A percentile compares a stretch with the other conserved stretches of the same genome.
phyloP scores from a whole-genome alignment of 1,139 yeast species.

The Sugiyamaella neomexicana region DNA sequence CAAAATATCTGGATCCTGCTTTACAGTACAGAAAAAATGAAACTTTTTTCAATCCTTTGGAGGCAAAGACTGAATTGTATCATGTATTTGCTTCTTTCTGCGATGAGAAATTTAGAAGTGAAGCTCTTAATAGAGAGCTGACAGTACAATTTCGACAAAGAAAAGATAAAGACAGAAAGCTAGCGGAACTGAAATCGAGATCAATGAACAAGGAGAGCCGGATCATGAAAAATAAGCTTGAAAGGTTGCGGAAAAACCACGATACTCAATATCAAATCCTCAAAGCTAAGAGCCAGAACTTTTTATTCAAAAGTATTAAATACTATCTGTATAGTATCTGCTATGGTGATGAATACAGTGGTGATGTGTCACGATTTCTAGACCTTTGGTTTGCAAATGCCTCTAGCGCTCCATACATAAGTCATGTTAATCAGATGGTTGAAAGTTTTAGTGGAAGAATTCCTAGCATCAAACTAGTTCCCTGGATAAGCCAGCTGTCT shows the following conservation, averaged over 20 bases:
- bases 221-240: constrained; percentile 2
- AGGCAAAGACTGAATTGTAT: constrained; percentile 47
- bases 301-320: constrained; percentile 57
- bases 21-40: constrained; percentile 30
- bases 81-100: constrained; percentile 74
- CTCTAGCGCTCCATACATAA: constrained; percentile 36
- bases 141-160: constrained; percentile 48
- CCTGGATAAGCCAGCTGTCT: constrained; percentile 83
- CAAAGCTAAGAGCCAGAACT: constrained; percentile 43
- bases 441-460: constrained; percentile 43
- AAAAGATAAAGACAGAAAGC: constrained; percentile 39
- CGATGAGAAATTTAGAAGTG: constrained; percentile 58
- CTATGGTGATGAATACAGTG: constrained; percentile 49
- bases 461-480: constrained; percentile 62
- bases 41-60: constrained; percentile 7
- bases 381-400: constrained; percentile 81
- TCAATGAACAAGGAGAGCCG: background rate
- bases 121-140: constrained; percentile 49
- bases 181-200: constrained; percentile 49
- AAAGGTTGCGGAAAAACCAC: constrained; percentile 48
- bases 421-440: constrained; percentile 37
- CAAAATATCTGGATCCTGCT: constrained; percentile 54
- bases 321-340: constrained; percentile 60
- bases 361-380: constrained; percentile 72
- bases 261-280: constrained; percentile 48